Base-by-base conservation (phyloP, 2,329 filamentous ascomycete genomes). In the Aspergillaceae sp. region DNA sequence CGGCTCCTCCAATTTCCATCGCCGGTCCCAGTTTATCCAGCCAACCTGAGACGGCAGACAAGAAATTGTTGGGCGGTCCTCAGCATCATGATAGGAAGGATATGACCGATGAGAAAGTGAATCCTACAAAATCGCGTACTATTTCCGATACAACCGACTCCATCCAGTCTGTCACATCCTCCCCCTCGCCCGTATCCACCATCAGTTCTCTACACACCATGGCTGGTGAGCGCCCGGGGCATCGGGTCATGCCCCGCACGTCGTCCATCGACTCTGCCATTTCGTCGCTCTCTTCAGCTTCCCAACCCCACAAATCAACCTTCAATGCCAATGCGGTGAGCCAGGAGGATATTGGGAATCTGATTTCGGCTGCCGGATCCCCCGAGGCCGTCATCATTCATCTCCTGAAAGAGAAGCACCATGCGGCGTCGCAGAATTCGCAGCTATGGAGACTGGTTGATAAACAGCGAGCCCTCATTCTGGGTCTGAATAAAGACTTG, bases 391-490 rank as follows among this genome's bases (percentile, higher is more conserved):
- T 94, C 4, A 87, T 98, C 49, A 80, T 88, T 56, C 87, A 92
- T 58, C 72, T 98, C 42, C 71, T 96, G 52, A 94, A 87, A 63
- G 92, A 98, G 63, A 97, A 96, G 66, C 82, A 91, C 52, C 86
- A 87, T 42, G 86, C 89, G 45, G 80, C 87, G 4, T 84, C 87
- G 55, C 92, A 97, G 62, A 97, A 97, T 63, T 76, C 83, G 11
- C 91, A 98, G 64, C 71, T 98, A 58, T 98, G 92, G 92, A 84
- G 89, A 43, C 72, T 98, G 41, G 89, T 98, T 42, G 91, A 97
- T 65, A 97, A 98, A 71, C 92, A 98, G 67, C 79, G 91, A 51
- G 82, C 88, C 10, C 90, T 98, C 82, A 89, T 98, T 45, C 69
- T 95, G 19, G 91, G 90, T 5, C 75, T 98, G 51, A 96, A 97